These are phyloP conservation scores for Pseudogymnoascus sp. DNA, from an alignment of 2,329 filamentous ascomycete genomes.

Conservation along the genomic window DNA sequence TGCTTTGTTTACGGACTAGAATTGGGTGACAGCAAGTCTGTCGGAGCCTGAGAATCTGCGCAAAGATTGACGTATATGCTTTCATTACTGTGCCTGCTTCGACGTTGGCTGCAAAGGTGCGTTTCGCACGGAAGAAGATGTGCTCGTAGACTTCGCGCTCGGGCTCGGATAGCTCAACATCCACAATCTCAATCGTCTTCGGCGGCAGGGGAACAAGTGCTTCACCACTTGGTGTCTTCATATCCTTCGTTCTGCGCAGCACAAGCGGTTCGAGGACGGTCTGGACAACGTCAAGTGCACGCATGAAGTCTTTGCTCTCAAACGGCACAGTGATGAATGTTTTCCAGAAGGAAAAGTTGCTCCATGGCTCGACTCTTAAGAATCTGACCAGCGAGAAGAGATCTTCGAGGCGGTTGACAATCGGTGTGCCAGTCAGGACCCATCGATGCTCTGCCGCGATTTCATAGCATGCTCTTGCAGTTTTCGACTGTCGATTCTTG, in stretches of 20 bases:
- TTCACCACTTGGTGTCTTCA: conserved; percentile 86
- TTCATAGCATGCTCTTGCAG: conserved; percentile 89
- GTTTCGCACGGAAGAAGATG: conserved; percentile 75
- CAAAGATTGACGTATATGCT: conserved; percentile 94
- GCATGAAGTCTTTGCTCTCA: conserved; percentile 88
- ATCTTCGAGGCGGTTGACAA: conserved; percentile 92
- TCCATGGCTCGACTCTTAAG: conserved; percentile 92
- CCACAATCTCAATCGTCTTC: conserved; percentile 75
- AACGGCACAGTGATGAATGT: conserved; percentile 98
- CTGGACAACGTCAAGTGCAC: conserved; percentile 91
- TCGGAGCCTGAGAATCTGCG: conserved; percentile 84
- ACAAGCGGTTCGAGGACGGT: conserved; percentile 95
- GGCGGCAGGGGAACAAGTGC: conserved; percentile 74
- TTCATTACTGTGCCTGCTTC: conserved; percentile 91
- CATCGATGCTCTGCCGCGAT: conserved; percentile 78
- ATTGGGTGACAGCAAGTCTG: conserved; percentile 93
- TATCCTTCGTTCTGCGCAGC: conserved; percentile 89
- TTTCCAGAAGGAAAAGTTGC: conserved; percentile 98
- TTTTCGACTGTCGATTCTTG: conserved; percentile 85
- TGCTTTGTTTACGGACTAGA: conserved; percentile 73
- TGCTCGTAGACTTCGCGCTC: conserved; percentile 91
- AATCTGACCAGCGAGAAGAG: conserved; percentile 90
- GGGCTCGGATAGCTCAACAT: conserved; percentile 73
- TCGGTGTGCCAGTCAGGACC: conserved; percentile 90
- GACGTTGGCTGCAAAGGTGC: conserved; percentile 75